Percentiles rank a stretch among this genome's conserved stretches.
These are phyloP conservation scores for Lactuca sativa DNA, from an alignment of 129 eudicot species.

Conservation along the genomic window DNA sequence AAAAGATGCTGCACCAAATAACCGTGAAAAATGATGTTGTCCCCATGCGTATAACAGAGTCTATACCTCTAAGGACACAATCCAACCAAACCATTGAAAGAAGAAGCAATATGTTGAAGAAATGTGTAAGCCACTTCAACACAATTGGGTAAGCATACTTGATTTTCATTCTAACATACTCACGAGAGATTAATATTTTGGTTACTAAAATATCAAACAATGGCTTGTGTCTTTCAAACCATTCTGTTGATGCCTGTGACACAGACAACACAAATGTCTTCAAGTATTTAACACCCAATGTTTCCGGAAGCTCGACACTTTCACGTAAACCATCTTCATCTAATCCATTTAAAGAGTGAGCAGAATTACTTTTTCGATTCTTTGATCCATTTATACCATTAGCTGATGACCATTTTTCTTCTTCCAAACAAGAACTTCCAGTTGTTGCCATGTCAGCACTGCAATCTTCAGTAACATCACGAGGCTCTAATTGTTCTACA, in stretches of 20 bases:
- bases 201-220: conserved; percentile 36
- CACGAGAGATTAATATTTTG: conserved; percentile 39
- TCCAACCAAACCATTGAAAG: conserved; percentile 85
- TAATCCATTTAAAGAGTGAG: conserved; percentile 27
- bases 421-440: conserved; percentile 38
- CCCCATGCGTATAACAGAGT: conserved; percentile 89
- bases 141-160: conserved; percentile 68
- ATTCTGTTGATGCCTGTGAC: conserved; percentile 49
- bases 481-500: conserved; percentile 31
- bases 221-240: conserved; percentile 74
- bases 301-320: conserved; percentile 41
- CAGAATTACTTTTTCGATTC: conserved; percentile 27
- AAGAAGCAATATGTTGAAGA: conserved; percentile 66
- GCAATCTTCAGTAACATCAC: conserved; percentile 37
- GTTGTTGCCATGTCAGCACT: conserved; percentile 31
- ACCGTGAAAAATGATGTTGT: conserved; percentile 73
- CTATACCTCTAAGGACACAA: conserved; percentile 82
- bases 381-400: conserved; percentile 20
- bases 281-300: conserved; percentile 37
- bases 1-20: conserved; percentile 77
- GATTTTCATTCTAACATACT: conserved; percentile 55
- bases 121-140: conserved; percentile 62
- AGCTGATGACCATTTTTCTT: conserved; percentile 37
- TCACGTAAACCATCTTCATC: conserved; percentile 25
- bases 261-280: conserved; percentile 40